Base-by-base conservation (phyloP, 805 yeast genomes). In the Metschnikowia chrysomelidarum region DNA sequence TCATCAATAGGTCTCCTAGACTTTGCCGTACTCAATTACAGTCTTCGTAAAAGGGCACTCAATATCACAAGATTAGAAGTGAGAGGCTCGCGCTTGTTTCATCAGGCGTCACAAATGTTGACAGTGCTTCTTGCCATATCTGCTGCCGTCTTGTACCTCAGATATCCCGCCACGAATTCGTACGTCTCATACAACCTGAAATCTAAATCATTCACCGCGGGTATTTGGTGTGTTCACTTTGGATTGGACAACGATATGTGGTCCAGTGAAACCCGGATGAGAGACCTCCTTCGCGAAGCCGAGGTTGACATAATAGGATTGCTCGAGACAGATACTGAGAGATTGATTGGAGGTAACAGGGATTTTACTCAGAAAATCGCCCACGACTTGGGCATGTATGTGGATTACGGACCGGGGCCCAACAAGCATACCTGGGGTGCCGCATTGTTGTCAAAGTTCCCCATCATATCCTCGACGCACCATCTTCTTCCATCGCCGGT, bases 341-440 rank as follows among this genome's bases (percentile, higher is more conserved):
- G 96, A 47, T 78, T 88, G 41, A 83, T 89, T 35, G 93, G 93
- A 75, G 98, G 98, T 33, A 87, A 89, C 65, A 76, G 98, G 53
- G 98, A 93, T 56, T 69, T 91, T 52, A 88, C 97, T 0, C 96
- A 87, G 64, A 78, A 80, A 46, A 64, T 93, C 36, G 96, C 96
- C 1, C 95, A 88, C 60, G 95, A 91, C 49, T 71, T 93, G 49
- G 91, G 87, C 26, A 87, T 87, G 91, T 93, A 93, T 56, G 89
- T 82, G 15, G 98, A 93, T 60, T 93, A 80, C 56, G 98, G 98
- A 6, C 98, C 98, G 6, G 96, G 97, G 10, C 97, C 98, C 35
- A 87, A 88, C 58, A 83, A 89, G 60, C 98, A 93, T 64, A 93
- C 98, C 0, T 93, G 98, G 98, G 98, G 98, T 26, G 83, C 89